Evolutionary conservation across 2,329 filamentous ascomycete genomes (phyloP).

Genomic region (Phaeomoniella chlamydospora): DNA sequence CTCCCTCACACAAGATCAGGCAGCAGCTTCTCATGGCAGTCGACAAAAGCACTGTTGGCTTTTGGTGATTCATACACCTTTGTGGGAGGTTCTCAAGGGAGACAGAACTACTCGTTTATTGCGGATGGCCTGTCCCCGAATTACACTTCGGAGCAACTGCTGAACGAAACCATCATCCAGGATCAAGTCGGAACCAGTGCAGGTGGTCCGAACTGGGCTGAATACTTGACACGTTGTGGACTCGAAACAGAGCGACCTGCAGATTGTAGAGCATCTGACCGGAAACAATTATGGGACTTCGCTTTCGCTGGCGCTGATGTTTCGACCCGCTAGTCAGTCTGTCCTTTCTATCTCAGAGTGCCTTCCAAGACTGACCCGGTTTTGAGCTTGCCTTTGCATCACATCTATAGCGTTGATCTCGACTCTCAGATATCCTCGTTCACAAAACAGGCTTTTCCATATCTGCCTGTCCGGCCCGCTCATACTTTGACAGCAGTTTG

Average conservation of each 20-base stretch:
- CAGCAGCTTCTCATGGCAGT: background rate
- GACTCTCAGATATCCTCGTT: constrained; percentile 37
- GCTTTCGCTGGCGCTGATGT: constrained; percentile 40
- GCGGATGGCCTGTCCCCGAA: constrained; percentile 34
- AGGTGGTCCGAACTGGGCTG: constrained; percentile 41
- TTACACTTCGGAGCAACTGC: constrained; percentile 28
- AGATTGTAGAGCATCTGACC: constrained; percentile 16
- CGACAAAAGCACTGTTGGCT: background rate
- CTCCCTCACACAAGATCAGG: too few species aligned
- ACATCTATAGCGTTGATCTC: constrained; percentile 34
- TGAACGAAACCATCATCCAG: constrained; percentile 35
- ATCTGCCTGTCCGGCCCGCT: constrained; percentile 20
- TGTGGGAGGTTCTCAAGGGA: constrained; percentile 3
- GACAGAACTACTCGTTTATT: constrained; percentile 36
- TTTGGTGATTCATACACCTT: constrained; percentile 3
- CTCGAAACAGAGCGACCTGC: constrained; percentile 21
- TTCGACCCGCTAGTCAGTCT: constrained; percentile 22
- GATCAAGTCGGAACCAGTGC: constrained; percentile 36
- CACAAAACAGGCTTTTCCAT: constrained; percentile 26
- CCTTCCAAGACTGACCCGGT: background rate
- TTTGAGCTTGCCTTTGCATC: constrained; percentile 32
- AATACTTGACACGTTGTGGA: constrained; percentile 37
- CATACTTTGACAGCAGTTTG: constrained; percentile 34
- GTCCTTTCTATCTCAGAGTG: accelerated
- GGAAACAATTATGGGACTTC: constrained; percentile 39